Conservation (phyloP, 768 basidiomycete genomes). For the Pisolithus marmoratus region DNA sequence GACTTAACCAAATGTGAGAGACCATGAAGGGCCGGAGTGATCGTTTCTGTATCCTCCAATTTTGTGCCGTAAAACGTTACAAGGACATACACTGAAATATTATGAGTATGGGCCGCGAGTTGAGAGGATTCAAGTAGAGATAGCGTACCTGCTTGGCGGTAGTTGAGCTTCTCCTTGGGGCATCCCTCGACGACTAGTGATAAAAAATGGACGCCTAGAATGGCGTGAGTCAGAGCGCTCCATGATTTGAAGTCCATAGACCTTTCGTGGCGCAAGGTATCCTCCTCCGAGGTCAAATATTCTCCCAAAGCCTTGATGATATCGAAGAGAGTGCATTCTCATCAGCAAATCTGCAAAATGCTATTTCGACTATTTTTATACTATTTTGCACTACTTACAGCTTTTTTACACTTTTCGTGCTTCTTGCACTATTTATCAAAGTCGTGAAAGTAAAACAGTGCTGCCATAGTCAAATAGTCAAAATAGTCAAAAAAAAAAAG, state of each 20-base stretch:
- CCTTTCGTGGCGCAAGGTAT: constrained; percentile 75
- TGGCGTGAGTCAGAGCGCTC: too few relatives aligned
- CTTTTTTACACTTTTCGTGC: too few relatives aligned
- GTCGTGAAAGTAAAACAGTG: too few relatives aligned
- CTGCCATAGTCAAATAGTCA: too few relatives aligned
- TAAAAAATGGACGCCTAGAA: too few relatives aligned
- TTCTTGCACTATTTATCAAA: too few relatives aligned
- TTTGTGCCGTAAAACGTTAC: constrained; percentile 80
- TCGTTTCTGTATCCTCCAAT: constrained; percentile 78
- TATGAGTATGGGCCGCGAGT: constrained; percentile 1
- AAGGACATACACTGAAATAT: constrained; percentile 66
- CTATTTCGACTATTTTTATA: too few relatives aligned
- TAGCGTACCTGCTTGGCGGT: constrained; percentile 72
- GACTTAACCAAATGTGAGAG: constrained; percentile 60
- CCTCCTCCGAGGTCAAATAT: constrained; percentile 85
- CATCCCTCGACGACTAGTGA: too few relatives aligned
- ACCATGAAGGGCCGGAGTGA: constrained; percentile 77
- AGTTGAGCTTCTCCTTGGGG: constrained; percentile 67
- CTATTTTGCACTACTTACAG: too few relatives aligned
- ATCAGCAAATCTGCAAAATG: too few relatives aligned
- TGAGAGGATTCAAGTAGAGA: background rate
- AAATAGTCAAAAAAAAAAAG: too few relatives aligned
- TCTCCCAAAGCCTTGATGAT: constrained; percentile 85
- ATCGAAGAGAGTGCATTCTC: constrained; percentile 56
- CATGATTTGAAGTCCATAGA: too few relatives aligned